phyloP scores from a whole-genome alignment of 1,284 basidiomycete species.

The Hymenochaete sp. region DNA sequence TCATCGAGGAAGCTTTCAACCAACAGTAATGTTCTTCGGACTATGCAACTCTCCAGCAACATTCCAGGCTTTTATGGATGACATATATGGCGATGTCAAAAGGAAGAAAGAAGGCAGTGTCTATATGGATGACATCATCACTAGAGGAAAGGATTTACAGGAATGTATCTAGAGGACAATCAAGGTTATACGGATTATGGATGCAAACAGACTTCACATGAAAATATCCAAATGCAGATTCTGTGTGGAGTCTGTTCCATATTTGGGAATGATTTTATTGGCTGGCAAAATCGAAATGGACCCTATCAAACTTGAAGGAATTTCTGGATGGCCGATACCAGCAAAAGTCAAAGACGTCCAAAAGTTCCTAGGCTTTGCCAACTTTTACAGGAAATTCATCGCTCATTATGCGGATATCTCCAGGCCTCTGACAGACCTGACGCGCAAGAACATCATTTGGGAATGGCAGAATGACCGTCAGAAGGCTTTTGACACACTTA shows the following conservation, averaged over 20 bases:
- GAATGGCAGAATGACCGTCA: constrained; percentile 16
- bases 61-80: constrained; percentile 21
- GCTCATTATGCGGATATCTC: constrained; percentile 6
- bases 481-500: constrained; percentile 17
- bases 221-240: constrained; percentile 9
- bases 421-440: not conserved
- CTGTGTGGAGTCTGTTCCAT: constrained; percentile 1
- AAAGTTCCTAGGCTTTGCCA: constrained; percentile 20
- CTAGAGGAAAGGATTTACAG: constrained; percentile 16
- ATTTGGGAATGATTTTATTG: constrained; percentile 16
- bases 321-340: constrained; percentile 22
- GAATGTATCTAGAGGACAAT: constrained; percentile 25
- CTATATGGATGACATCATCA: constrained; percentile 25
- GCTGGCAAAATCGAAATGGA: constrained; percentile 8
- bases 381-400: constrained; percentile 22
- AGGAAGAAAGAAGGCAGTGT: constrained; percentile 8
- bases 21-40: constrained; percentile 29
- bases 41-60: constrained; percentile 32
- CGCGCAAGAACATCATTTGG: constrained; percentile 14
- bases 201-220: constrained; percentile 25
- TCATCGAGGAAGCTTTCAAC: constrained; percentile 27
- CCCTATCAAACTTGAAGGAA: constrained; percentile 25
- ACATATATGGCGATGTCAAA: constrained; percentile 7
- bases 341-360: constrained; percentile 18
- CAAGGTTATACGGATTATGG: constrained; percentile 30